These are phyloP conservation scores for Colletotrichum lentis DNA, from an alignment of 2,329 filamentous ascomycete species.

Conservation along the genomic window DNA sequence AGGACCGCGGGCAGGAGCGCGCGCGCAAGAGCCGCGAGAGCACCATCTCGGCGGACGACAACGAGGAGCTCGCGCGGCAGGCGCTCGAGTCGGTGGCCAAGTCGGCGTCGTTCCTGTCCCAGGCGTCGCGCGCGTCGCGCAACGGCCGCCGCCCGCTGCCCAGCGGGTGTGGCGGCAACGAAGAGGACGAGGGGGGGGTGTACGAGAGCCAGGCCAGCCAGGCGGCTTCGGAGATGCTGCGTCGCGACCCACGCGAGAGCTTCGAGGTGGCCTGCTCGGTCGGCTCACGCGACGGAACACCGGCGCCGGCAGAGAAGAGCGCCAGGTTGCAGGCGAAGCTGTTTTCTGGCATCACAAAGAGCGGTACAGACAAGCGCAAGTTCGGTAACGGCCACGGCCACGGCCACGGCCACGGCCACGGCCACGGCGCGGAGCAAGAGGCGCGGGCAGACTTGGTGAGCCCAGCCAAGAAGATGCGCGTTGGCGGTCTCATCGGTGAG, in stretches of 20 bases:
- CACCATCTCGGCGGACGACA: conserved; percentile 77
- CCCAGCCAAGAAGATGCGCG: conserved; percentile 61
- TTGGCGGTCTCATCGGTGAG: conserved; percentile 51
- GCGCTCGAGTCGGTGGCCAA: conserved; percentile 64
- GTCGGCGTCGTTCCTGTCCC: conserved; percentile 47
- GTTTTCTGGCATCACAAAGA: conserved; percentile 55
- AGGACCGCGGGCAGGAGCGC: conserved; percentile 53
- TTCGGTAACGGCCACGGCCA: conserved; percentile 48
- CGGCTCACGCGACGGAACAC: conserved; percentile 55
- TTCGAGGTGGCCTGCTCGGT: conserved; percentile 59
- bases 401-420: conserved; percentile 43
- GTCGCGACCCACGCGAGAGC: conserved; percentile 63
- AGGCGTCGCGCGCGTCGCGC: conserved; percentile 41
- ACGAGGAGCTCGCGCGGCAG: conserved; percentile 64
- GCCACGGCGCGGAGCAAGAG: conserved; percentile 42
- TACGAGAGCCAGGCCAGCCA: conserved; percentile 80
- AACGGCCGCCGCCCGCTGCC: conserved; percentile 35
- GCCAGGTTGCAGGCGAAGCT: conserved; percentile 62
- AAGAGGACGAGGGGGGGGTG: conserved; percentile 67
- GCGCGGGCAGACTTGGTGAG: conserved; percentile 50
- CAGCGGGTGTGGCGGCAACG: conserved; percentile 42
- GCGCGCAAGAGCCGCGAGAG: conserved; percentile 80
- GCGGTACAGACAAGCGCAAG: conserved; percentile 61
- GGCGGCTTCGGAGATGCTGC: conserved; percentile 77
- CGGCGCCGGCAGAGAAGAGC: conserved; percentile 55